Evolutionary conservation across 805 yeast genomes (phyloP).

Genomic region (Hanseniaspora valbyensis): DNA sequence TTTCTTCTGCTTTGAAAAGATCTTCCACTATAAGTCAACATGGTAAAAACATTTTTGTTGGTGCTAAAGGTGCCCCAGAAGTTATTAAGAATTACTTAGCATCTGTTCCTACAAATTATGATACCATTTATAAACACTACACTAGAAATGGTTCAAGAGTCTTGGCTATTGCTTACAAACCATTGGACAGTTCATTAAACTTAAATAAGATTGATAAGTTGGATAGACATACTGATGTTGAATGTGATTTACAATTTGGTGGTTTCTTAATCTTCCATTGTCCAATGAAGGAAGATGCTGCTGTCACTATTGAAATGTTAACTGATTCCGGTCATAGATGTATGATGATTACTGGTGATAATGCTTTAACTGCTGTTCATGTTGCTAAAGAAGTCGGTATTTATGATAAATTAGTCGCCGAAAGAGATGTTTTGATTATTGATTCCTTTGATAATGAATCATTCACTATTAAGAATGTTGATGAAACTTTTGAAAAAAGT

Average conservation of each 20-base stretch:
- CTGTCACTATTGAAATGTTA: slow-evolving; percentile 80
- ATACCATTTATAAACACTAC: slow-evolving; percentile 73
- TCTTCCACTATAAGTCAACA: slow-evolving; percentile 73
- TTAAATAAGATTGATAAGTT: slow-evolving; percentile 40
- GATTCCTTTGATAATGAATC: slow-evolving; percentile 49
- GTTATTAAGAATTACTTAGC: slow-evolving; percentile 70
- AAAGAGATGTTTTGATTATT: slow-evolving; percentile 66
- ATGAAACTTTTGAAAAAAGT: slow-evolving; percentile 61
- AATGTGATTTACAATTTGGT: slow-evolving; percentile 62
- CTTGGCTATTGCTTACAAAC: slow-evolving; percentile 82
- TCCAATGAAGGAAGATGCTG: slow-evolving; percentile 89
- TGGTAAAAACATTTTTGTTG: slow-evolving; percentile 51
- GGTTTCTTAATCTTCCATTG: slow-evolving; percentile 96
- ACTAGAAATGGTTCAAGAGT: slow-evolving; percentile 96
- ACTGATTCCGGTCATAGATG: slow-evolving; percentile 92
- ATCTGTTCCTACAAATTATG: slow-evolving; percentile 66
- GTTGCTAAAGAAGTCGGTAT: slow-evolving; percentile 91
- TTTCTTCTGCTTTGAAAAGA: slow-evolving; percentile 89
- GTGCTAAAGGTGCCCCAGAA: slow-evolving; percentile 98
- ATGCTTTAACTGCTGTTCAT: slow-evolving; percentile 95
- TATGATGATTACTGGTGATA: slow-evolving; percentile 97
- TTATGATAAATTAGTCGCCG: slow-evolving; percentile 35
- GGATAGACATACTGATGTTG: slow-evolving; percentile 59
- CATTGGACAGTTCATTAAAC: slow-evolving; percentile 42
- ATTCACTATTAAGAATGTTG: slow-evolving; percentile 63